A percentile compares a stretch with the other conserved stretches of the same genome.
These are phyloP conservation scores for Tetraselmis chui DNA, from an alignment of 139 green algal species.

Conservation along the genomic window DNA sequence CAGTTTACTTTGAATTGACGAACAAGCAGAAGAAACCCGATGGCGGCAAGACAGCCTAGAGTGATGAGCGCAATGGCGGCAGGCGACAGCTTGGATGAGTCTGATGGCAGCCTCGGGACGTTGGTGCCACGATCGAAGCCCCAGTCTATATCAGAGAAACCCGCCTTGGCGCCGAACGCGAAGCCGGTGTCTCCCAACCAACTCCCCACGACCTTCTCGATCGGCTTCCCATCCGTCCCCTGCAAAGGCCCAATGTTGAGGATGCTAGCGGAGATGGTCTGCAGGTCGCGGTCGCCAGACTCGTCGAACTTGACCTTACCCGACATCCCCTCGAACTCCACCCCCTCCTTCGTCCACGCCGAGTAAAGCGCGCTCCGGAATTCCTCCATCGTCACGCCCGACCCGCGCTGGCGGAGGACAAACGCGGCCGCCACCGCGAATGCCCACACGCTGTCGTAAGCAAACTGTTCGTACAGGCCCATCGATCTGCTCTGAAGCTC, in stretches of 20 bases:
- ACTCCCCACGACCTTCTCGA: background rate
- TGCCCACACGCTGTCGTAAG: background rate
- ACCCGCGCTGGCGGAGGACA: background rate
- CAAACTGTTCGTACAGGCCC: background rate
- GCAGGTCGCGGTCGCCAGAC: background rate
- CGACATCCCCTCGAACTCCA: too few relatives aligned
- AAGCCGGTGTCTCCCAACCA: too few relatives aligned
- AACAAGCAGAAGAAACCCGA: background rate
- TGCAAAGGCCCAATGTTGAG: background rate
- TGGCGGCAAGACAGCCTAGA: background rate
- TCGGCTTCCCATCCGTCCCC: background rate
- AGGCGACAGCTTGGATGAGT: background rate
- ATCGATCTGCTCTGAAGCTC: too few relatives aligned
- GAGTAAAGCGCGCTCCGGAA: background rate
- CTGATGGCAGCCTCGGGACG: background rate
- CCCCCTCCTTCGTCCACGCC: too few relatives aligned
- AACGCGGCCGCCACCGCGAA: background rate
- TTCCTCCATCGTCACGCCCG: too few relatives aligned
- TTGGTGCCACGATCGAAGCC: background rate
- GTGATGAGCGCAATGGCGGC: background rate
- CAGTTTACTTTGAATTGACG: background rate
- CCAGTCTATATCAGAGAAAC: background rate
- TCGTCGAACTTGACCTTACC: background rate
- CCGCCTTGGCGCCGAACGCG: too few relatives aligned
- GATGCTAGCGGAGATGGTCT: background rate